Evolutionary conservation across 352 stramenopile genomes (phyloP).

Genomic region (Phytophthora constricta): DNA sequence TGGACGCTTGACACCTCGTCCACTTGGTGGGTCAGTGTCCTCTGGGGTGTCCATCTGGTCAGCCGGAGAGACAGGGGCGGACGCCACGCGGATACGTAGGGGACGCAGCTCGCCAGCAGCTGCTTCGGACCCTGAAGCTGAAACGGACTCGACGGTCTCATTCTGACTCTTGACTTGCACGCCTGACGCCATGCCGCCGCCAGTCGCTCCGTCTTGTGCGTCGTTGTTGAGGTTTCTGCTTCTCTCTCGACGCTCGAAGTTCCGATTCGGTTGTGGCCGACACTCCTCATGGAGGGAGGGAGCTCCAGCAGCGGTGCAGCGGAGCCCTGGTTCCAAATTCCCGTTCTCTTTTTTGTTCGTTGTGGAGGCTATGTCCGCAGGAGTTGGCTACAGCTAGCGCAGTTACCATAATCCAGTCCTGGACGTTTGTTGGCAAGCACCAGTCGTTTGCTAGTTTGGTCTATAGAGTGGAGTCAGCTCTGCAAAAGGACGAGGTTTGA

Average conservation of each 20-base stretch:
- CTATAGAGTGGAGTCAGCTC: not conserved
- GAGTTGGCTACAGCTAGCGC: slow-evolving; percentile 1
- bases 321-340: slow-evolving; percentile 31
- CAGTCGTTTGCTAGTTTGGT: no score
- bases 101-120: slow-evolving; percentile 13
- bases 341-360: slow-evolving; percentile 8
- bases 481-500: no score
- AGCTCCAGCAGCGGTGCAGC: slow-evolving; percentile 15
- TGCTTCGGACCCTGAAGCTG: not conserved
- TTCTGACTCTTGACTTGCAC: slow-evolving; percentile 18
- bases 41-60: slow-evolving; percentile 39
- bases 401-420: no score
- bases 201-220: no score
- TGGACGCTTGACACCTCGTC: slow-evolving; percentile 37
- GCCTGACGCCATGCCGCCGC: slow-evolving; percentile 36
- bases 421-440: no score
- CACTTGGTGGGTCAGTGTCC: slow-evolving; percentile 25
- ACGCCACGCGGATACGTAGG: slow-evolving; percentile 48
- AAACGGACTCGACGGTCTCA: not conserved
- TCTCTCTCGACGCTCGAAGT: not conserved
- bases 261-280: not conserved
- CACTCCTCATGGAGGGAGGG: not conserved
- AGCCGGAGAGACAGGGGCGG: slow-evolving; percentile 35
- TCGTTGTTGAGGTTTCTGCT: not conserved
- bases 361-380: not conserved